A percentile compares a stretch with the other conserved stretches of the same genome.
Evolutionary conservation across 352 stramenopile genomes (phyloP).

Genomic region (Phytophthora pini): DNA sequence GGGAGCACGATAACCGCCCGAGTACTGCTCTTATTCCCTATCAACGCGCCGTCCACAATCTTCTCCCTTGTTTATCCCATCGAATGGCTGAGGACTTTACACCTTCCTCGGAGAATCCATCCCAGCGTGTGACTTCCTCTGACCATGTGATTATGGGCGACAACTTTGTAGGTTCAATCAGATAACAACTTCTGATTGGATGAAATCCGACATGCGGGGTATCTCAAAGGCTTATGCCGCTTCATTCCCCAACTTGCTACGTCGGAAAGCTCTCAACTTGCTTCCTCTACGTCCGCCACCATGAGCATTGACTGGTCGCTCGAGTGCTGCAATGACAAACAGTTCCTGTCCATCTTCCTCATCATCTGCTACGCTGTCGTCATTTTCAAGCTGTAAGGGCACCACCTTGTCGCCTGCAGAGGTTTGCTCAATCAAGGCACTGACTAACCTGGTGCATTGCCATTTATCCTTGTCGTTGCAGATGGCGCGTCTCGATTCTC

Average conservation of each 20-base stretch:
- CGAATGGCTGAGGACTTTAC: background rate
- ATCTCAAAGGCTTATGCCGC: slow-evolving; percentile 2
- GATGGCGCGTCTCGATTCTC: slow-evolving; percentile 85
- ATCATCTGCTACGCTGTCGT: slow-evolving; percentile 84
- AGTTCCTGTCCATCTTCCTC: slow-evolving; percentile 89
- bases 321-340: slow-evolving; percentile 90
- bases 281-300: background rate
- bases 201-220: slow-evolving; percentile 5
- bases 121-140: slow-evolving; percentile 18
- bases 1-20: too few species aligned
- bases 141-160: slow-evolving; percentile 5
- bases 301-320: slow-evolving; percentile 67
- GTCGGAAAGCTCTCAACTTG: background rate
- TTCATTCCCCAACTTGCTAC: slow-evolving; percentile 28
- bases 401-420: background rate
- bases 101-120: slow-evolving; percentile 21
- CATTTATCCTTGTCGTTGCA: slow-evolving; percentile 33
- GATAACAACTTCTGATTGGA: slow-evolving; percentile 1
- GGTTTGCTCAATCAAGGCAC: slow-evolving; percentile 5
- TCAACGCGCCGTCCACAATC: background rate
- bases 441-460: background rate
- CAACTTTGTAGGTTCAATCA: background rate
- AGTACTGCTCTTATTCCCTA: too few species aligned
- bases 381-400: slow-evolving; percentile 87
- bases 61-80: background rate